These are phyloP conservation scores for Garcia nutans DNA, from an alignment of 345 rosid species.

Conservation along the genomic window DNA sequence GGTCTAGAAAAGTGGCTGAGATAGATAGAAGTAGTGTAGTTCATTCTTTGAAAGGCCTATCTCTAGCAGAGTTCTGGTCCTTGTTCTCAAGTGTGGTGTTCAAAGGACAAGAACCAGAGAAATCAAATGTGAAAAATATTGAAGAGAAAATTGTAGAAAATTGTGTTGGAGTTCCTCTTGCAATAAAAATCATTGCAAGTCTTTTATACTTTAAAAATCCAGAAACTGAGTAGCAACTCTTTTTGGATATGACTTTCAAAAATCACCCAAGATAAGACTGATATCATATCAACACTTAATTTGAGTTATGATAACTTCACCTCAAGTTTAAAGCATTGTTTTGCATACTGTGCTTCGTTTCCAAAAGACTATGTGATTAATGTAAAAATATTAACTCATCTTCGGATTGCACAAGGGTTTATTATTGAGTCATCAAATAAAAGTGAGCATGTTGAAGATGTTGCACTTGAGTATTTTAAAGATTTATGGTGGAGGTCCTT, in stretches of 20 bases:
- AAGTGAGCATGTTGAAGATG: not conserved
- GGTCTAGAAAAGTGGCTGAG: no score
- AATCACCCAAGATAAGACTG: no score
- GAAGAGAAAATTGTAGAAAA: no score
- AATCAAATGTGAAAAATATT: no score
- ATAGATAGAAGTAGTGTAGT: no score
- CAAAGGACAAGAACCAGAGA: no score
- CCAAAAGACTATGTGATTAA: not conserved
- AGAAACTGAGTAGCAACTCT: no score
- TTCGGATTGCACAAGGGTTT: not conserved
- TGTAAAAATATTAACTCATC: not conserved
- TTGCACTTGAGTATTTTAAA: not conserved
- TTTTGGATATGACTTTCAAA: not conserved
- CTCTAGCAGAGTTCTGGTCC: no score
- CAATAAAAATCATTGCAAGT: not conserved
- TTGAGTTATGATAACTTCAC: not conserved
- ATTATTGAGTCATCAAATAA: not conserved
- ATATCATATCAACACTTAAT: no score
- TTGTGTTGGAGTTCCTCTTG: no score
- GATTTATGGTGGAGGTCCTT: not conserved
- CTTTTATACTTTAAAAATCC: not conserved
- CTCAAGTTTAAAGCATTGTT: not conserved
- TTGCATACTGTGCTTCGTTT: not conserved
- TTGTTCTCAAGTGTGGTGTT: no score
- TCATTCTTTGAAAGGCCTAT: no score